Conservation (phyloP, 2,329 filamentous ascomycete genomes). For the Paecilomyces niveus region DNA sequence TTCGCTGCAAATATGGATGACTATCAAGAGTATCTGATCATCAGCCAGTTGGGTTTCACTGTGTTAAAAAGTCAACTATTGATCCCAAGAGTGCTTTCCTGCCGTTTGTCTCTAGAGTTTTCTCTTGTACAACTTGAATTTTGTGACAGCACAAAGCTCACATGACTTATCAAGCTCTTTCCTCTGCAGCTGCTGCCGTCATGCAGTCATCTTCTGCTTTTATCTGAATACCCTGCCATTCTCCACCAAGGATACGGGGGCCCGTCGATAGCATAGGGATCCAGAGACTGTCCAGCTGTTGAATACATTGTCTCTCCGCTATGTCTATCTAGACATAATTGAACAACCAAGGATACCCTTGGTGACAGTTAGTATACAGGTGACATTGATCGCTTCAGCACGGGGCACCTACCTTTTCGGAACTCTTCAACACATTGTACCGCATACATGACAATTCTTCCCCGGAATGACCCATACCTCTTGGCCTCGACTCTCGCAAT, state of each 20-base stretch:
- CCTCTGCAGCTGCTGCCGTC: background rate
- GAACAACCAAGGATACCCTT: background rate
- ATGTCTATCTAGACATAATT: background rate
- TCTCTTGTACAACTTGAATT: background rate
- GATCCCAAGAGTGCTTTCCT: background rate
- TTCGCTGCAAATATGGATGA: background rate
- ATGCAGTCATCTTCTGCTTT: background rate
- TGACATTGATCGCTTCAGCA: background rate
- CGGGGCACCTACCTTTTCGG: background rate
- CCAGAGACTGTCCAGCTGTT: background rate
- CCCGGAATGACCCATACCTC: slow-evolving; percentile 41
- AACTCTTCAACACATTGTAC: slow-evolving; percentile 23
- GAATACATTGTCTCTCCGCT: background rate
- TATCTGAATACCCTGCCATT: background rate
- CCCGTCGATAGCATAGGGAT: background rate
- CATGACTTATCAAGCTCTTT: background rate
- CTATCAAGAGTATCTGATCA: background rate
- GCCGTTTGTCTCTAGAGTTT: background rate
- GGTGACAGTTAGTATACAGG: background rate
- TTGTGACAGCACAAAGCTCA: background rate
- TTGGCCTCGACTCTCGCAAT: slow-evolving; percentile 25
- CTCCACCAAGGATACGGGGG: background rate
- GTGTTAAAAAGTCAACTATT: background rate
- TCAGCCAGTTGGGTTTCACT: background rate
- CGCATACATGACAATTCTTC: slow-evolving; percentile 38